Base-by-base conservation (phyloP, 805 yeast genomes). In the Lipomyces yamanashiensis region DNA sequence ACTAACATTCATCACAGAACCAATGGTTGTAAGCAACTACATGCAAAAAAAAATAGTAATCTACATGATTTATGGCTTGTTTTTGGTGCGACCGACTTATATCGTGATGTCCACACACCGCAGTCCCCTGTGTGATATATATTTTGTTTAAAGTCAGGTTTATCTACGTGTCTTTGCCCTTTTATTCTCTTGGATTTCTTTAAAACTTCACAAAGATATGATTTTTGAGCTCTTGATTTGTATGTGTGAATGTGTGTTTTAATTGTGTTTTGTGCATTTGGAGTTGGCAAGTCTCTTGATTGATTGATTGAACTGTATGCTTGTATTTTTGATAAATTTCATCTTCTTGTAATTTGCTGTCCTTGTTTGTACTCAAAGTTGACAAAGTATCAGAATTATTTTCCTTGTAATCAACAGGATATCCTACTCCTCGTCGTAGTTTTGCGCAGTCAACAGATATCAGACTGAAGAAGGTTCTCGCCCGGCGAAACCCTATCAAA, bases 1-100 rank as follows among this genome's bases (percentile, higher is more conserved):
- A 23, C 40, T 41, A 33, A 28, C 33, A n/a, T 12, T 17, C n/a
- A 6, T 7, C 28, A 17, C 37, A 58, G 62, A 58, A 58, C 57
- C 62, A 58, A 28, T 58, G 62, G 62, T 23, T 58, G 62, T 58
- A 47, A 58, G 33, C 37, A 15, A 50, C 41, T 19, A 33, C 21
- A 50, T 6, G 23, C 8, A 50, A 50, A 19, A 9, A 1, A 50
- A 50, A 19, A 9, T 13, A 34, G 15, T 2, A 9, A n/a, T 34
- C 7, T 15, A 3, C 7, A 19, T 9, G n/a, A 15, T 12, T 2
- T 13, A 10, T 15, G 28, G 51, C 33, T 21, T 48, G 13, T 2
- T 48, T 10, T 48, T 15, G 13, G 13, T 48, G 28, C 28, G 28
- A 28, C 28, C 28, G 28, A 28, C 2, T 28, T 28, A 28, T 28